Base-by-base conservation (phyloP, 345 rosid species). In the Cardamine resedifolia region DNA sequence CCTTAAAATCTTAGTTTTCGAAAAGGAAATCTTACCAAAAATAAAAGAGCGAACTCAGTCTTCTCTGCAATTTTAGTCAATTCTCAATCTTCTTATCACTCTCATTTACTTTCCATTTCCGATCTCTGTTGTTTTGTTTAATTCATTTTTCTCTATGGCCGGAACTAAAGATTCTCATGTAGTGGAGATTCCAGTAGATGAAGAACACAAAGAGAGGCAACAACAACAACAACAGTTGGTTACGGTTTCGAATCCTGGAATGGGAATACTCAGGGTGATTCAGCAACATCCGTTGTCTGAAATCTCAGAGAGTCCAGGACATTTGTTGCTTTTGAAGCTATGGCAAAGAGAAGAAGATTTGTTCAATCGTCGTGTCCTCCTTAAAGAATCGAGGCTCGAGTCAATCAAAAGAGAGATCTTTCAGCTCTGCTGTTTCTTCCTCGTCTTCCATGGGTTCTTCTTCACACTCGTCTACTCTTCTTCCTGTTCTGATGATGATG, bases 281-380 rank as follows among this genome's bases (percentile, higher is more conserved):
- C 97, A 90, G 74, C 85, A 90, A 57, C 99, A 96, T 81, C 99
- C 99, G 18, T 50, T 90, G 23, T 81, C 84, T 74, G 98, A 96
- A 68, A 96, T 96, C 77, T 96, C 98, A 24, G 77, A 76, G 50
- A 85, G 92, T 80, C 98, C 99, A 1, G 99, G 99, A 38, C 98
- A 96, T 71, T 82, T 92, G 19, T 79, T 96, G 77, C 99, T 92
- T 20, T 81, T 92, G 57, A 92, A 96, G 76, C 81, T 92, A 31
- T 89, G 98, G 98, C 95, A 92, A 69, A 82, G 99, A 77, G 99
- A 96, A 44, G 98, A 96, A 76, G 80, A 83, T 39, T 75, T 82
- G 19, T 85, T 83, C 49, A 73, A 84, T 31, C 85, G 89, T 6
- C 79, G 83, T 24, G 83, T 86, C 3, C 68, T 81, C 0, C 74